These are phyloP conservation scores for Hyaloscypha finlandica DNA, from an alignment of 495 filamentous ascomycete genomes.

Conservation along the genomic window DNA sequence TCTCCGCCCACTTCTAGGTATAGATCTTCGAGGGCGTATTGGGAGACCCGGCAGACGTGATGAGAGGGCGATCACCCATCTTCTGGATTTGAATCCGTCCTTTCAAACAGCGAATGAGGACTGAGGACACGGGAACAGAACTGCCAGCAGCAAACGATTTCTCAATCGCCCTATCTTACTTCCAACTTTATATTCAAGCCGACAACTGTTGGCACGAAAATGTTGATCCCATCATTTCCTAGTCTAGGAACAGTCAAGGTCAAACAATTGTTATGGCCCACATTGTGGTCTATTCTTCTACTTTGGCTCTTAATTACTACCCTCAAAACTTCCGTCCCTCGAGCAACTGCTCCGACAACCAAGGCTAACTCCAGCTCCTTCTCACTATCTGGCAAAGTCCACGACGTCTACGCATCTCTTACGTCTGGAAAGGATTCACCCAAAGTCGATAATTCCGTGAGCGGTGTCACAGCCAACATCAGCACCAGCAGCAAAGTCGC, in stretches of 20 bases:
- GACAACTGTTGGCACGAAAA: not conserved
- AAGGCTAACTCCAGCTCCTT: not conserved
- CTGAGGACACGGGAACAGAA: not conserved
- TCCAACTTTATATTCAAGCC: not conserved
- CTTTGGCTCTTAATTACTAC: not conserved
- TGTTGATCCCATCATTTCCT: not conserved
- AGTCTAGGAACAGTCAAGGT: not conserved
- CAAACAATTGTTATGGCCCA: not conserved
- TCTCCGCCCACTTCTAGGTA: no score
- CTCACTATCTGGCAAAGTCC: not conserved
- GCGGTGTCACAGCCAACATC: constrained; percentile 20
- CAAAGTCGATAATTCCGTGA: not conserved
- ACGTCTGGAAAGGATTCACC: not conserved
- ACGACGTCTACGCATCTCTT: not conserved
- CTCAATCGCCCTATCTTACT: not conserved
- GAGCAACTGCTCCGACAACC: not conserved
- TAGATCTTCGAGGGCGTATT: no score
- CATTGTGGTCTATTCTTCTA: not conserved
- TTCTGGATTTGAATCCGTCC: not conserved
- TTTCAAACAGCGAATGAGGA: no score
- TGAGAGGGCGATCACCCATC: not conserved
- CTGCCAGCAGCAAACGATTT: not conserved
- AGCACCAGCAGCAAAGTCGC: constrained; percentile 28
- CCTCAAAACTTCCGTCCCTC: not conserved
- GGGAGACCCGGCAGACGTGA: no score